Base-by-base conservation (phyloP, 495 filamentous ascomycete genomes). In the Xylaria venustula region DNA sequence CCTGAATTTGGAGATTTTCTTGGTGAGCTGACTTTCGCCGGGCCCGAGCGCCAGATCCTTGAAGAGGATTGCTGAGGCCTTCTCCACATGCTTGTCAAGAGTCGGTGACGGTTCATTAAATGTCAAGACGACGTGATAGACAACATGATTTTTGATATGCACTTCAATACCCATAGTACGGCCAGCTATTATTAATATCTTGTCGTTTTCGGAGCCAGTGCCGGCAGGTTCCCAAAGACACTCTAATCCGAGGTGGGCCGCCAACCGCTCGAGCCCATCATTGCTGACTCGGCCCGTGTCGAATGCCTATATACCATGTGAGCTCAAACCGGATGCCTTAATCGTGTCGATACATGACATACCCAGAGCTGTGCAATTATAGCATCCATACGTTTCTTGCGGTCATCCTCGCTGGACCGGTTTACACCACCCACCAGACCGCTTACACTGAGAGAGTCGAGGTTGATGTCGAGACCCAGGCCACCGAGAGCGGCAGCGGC, bases 221-320 rank as follows among this genome's bases (percentile, higher is more conserved):
- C 77, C 78, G 5, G 77, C 74, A 15, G 83, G 80, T 63, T 90
- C 88, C 84, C 88, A 89, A 30, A 90, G 75, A 48, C 81, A 85
- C 54, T 94, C 91, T 30, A 97, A 66, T 15, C 77, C 91, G 57
- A 89, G 82, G 22, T 88, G 79, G 64, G 84, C 81, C 6, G 86
- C 89, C 34, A 96, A 65, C 42, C 90, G 81, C 73, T 93, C 90
- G 41, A 98, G 79, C 0, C 90, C 91, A 44, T 92, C 88, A 52
- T 92, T 85, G 51, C 90, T 90, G 32, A 98, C 90, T 15, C 87
- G 63, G 17, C 80, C 77, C 56, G 80, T 77, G 46, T 62, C 42
- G 15, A 37, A 53, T 14, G 19, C 20, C 28, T 66, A 53, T 54
- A 36, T n/a, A n/a, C 3, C 40, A 28, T n/a, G 47, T 64, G 2